A percentile compares a stretch with the other conserved stretches of the same genome.
phyloP scores from a whole-genome alignment of 2,329 filamentous ascomycete genomes.

The Allantophomopsis lycopodina region DNA sequence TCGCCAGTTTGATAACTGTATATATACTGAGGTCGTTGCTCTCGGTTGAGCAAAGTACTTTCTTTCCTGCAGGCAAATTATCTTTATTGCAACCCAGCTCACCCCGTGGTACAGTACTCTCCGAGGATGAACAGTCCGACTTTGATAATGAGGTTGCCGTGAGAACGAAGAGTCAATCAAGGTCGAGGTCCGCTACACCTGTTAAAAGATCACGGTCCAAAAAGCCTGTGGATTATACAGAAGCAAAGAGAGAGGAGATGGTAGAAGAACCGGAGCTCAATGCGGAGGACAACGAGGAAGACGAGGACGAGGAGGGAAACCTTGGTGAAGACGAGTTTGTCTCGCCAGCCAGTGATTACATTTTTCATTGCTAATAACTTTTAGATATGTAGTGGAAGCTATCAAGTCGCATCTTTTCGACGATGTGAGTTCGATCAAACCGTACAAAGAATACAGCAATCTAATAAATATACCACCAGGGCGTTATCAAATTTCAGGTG shows the following conservation, averaged over 20 bases:
- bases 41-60: no score
- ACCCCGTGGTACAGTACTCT: no score
- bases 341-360: background rate
- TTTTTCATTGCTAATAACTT: constrained; percentile 9
- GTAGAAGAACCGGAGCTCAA: constrained; percentile 7
- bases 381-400: constrained; percentile 60
- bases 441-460: constrained; percentile 3
- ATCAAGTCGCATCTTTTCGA: constrained; percentile 54
- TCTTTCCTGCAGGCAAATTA: no score
- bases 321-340: constrained; percentile 33
- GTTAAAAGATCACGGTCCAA: background rate
- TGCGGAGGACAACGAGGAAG: constrained; percentile 13
- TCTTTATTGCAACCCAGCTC: no score
- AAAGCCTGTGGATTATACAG: constrained; percentile 22
- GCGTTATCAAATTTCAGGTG: constrained; percentile 48
- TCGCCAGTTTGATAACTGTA: no score
- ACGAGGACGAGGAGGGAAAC: constrained; percentile 20
- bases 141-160: no score
- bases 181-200: no score
- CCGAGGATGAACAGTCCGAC: no score
- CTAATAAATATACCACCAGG: constrained; percentile 11
- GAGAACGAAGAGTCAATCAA: no score
- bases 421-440: constrained; percentile 25
- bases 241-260: background rate
- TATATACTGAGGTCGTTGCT: no score